Evolutionary conservation across 768 basidiomycete genomes (phyloP), one percentile per base, ranked within the genome.

Genomic region (Obba rivulosa): DNA sequence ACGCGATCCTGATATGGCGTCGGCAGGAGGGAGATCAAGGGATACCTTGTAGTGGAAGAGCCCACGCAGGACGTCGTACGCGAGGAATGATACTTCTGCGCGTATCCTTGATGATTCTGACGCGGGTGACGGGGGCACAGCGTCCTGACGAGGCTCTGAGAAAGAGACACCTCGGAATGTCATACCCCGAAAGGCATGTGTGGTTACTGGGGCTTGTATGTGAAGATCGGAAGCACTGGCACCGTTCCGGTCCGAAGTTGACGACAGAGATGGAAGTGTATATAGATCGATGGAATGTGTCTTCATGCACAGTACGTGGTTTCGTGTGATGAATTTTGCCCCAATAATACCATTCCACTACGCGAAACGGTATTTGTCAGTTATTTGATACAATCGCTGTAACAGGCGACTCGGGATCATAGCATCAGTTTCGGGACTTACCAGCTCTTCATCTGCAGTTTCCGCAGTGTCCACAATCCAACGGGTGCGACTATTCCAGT

Each of bases 281-380:
- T 72, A 69, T 2, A 79, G 61, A 49, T 81, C 78, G 20, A 84
- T 54, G 1, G 79, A 72, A 4, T 73, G 75, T 1, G 71, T 64
- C 48, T 73, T 78, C 57, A 82, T 71, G 20, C 76, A 68, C 21
- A 83, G 61, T n/a, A 83, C 43, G 34, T 63, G 55, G 45, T 77
- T 74, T 0, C 69, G 64, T 2, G 74, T 78, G 34, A 77, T 66
- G 35, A 81, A 68, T 16, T 65, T 69, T 16, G 77, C 51, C 8
- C 66, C 69, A 1, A 77, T 60, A 8, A 81, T 65, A 1, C 66
- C 67, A 34, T 68, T 72, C 67, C 68, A 72, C 71, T 73, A 31
- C 24, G 14, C 5, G n/a, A n/a, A 7, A 14, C 18, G 39, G 5
- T 24, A 14, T n/a, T 10, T 16, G 23, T 43, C 18, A 22, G 22